Base-by-base conservation (phyloP, 805 yeast genomes). In the Wickerhamiella spandovensis region DNA sequence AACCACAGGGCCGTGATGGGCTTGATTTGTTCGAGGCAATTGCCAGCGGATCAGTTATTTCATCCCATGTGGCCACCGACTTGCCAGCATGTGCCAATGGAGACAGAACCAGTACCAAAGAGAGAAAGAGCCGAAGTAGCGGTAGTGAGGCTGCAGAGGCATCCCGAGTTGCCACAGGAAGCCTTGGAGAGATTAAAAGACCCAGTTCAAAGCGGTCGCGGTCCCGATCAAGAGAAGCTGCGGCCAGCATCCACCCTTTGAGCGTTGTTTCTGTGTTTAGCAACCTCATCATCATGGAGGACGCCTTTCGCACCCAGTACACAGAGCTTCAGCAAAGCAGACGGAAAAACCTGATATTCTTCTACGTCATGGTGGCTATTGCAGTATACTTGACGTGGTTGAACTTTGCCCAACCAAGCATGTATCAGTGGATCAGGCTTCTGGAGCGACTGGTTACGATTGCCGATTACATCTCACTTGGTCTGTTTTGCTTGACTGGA, bases 401-500 rank as follows among this genome's bases (percentile, higher is more conserved):
- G 39, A 57, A 52, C 9, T 54, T 66, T 17, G 41, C 63, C 23
- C 30, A 46, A 22, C 62, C 69, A 7, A 70, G 75, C 0, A 54
- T 70, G 5, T 67, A 68, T 51, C 64, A 65, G 22, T 61, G 68
- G 39, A 57, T 67, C 22, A 55, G 58, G 41, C 58, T 67, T 13
- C 41, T 67, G 20, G 64, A 67, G 51, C 58, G 61, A 28, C 60
- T 73, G 20, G 67, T 79, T 61, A 78, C 85, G 46, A 61, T 78
- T 13, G 73, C 84, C 3, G 69, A 82, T 17, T 57, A 76, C 25
- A 78, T 89, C 18, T 84, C 95, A 0, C 67, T 88, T 50, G 73
- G 79, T 23, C 69, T 90, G 43, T 90, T 86, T 66, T 88, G 84
- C 60, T 66, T 90, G 35, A 82, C 95, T 22, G 98, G 98, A 0